Evolutionary conservation across 2,329 filamentous ascomycete genomes (phyloP).

Genomic region (Cercospora sesami): DNA sequence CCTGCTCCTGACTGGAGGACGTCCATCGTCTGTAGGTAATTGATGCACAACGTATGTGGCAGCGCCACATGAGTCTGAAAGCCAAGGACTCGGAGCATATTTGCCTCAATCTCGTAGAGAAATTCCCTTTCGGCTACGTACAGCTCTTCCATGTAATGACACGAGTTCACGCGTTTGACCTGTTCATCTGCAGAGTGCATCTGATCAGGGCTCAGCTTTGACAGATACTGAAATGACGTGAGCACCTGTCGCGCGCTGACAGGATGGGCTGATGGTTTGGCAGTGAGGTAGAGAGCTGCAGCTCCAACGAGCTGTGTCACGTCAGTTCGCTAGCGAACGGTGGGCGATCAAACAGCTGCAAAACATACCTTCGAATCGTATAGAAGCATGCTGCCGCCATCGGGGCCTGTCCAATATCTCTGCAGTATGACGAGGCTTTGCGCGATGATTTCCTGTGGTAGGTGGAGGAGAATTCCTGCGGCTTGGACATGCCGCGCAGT

Average conservation of each 20-base stretch:
- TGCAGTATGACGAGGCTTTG: constrained; percentile 80
- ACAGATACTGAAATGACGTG: constrained; percentile 81
- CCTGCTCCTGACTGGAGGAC: constrained; percentile 53
- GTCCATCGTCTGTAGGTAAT: constrained; percentile 87
- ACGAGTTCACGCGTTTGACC: constrained; percentile 21
- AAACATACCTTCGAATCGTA: constrained; percentile 55
- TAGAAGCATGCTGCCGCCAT: constrained; percentile 51
- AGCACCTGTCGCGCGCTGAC: constrained; percentile 76
- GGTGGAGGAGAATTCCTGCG: constrained; percentile 74
- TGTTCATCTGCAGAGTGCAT: constrained; percentile 32
- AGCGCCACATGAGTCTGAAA: constrained; percentile 85
- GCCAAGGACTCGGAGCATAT: constrained; percentile 71
- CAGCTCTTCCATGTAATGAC: constrained; percentile 68
- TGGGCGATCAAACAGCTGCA: background rate
- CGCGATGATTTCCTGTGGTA: constrained; percentile 82
- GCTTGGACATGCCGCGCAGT: constrained; percentile 74
- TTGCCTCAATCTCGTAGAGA: constrained; percentile 73
- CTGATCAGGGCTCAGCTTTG: constrained; percentile 61
- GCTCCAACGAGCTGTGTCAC: constrained; percentile 71
- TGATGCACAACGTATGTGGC: constrained; percentile 82
- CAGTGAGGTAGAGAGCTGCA: constrained; percentile 74
- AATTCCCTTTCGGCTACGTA: constrained; percentile 66
- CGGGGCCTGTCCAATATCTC: constrained; percentile 71
- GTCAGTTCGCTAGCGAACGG: constrained; percentile 14
- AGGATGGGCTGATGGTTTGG: constrained; percentile 78